Evolutionary conservation across 495 filamentous ascomycete genomes (phyloP).

Genomic region (Jackrogersella minutella): DNA sequence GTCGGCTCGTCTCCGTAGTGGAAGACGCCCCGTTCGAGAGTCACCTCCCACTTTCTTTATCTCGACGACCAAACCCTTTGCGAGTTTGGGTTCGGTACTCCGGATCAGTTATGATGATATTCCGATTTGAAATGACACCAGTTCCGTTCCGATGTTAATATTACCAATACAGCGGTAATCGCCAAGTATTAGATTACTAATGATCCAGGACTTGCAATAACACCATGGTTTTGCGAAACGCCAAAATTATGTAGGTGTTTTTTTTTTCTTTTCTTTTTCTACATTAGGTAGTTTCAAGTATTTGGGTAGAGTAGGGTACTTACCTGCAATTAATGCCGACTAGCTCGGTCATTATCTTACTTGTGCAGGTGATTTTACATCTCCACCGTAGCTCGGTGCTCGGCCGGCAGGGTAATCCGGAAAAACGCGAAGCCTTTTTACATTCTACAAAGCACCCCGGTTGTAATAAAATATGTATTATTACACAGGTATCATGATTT

Average conservation of each 20-base stretch:
- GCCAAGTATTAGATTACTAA: no score
- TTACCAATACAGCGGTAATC: no score
- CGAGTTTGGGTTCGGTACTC: not conserved
- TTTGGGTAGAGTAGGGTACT: no score
- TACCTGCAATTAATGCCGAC: not conserved
- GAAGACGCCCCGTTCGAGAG: not conserved
- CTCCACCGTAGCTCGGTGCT: not conserved
- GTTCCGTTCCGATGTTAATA: no score
- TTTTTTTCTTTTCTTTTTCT: no score
- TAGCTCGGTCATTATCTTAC: not conserved
- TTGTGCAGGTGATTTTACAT: not conserved
- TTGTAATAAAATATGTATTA: no score
- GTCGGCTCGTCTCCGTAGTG: not conserved
- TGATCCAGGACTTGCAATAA: no score
- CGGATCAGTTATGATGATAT: not conserved
- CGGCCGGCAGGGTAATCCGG: not conserved
- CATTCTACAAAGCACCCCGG: no score
- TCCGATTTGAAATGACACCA: no score
- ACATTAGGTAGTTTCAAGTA: not conserved
- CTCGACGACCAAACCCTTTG: not conserved
- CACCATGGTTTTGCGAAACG: constrained; percentile 1
- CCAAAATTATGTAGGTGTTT: not conserved
- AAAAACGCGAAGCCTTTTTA: not conserved
- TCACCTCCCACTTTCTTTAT: no score
- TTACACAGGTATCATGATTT: not conserved